Base-by-base conservation (phyloP, 768 basidiomycete genomes). In the Trametes villosa region DNA sequence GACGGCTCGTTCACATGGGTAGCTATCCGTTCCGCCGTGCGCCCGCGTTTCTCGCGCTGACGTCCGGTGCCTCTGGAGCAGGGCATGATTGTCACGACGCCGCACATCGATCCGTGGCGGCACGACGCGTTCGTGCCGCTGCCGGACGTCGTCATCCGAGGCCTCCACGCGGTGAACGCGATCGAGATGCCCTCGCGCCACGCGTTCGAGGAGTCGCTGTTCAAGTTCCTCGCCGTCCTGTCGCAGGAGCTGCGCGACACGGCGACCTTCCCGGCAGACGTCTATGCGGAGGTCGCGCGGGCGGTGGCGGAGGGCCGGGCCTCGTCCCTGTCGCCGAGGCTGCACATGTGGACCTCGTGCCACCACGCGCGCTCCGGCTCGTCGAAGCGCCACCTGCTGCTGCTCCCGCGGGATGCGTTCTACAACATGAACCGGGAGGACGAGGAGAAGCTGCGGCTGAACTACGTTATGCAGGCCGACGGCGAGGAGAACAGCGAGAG, bases 321-420 rank as follows among this genome's bases (percentile, higher is more conserved):
- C 8, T 67, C 68, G 17, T 64, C 66, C 49, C 67, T 81, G 31
- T 70, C 79, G 34, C 72, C 67, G 30, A 82, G 83, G 33, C 66
- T 74, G 61, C 78, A 75, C 50, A 77, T 80, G 61, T 89, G 88
- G 88, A 68, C 79, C 15, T 70, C 77, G 18, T 81, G 82, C 65
- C 87, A 89, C 67, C 86, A 86, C 59, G 75, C 88, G 44, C 82
- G 82, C 56, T 76, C 82, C 34, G 88, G 87, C 18, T 88, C 87
- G 22, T 77, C 81, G 48, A 85, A 81, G 64, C 78, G 79, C 64
- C 77, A 81, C 57, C 77, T 89, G 40, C 76, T 89, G 42, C 71
- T 89, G 12, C 76, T 82, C 40, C 88, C 87, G 4, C 78, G 85
- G 12, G 88, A 89, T 50, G 75, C 82, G 18, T 80, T 81, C 60